Evolutionary conservation across 2,329 filamentous ascomycete genomes (phyloP).

Genomic region (Phialophora chinensis): DNA sequence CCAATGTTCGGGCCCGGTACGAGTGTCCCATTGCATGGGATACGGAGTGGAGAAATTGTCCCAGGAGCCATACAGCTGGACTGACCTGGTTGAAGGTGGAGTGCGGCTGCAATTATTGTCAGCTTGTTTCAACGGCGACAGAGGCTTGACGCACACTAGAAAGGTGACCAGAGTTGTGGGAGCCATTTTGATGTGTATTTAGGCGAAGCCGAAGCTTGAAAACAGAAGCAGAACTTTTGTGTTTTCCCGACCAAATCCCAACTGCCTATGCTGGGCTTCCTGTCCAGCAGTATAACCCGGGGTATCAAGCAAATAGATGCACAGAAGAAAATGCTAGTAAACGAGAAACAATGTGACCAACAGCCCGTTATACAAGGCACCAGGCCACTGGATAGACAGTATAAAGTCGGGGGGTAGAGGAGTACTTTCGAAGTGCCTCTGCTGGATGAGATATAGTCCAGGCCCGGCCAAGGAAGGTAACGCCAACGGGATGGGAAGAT

Average conservation of each 20-base stretch:
- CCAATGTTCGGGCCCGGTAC: constrained; percentile 78
- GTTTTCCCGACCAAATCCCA: not conserved
- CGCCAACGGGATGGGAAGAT: constrained; percentile 22
- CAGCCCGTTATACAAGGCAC: constrained; percentile 11
- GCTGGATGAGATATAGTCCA: constrained; percentile 22
- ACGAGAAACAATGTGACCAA: not conserved
- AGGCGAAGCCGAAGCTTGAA: constrained; percentile 14
- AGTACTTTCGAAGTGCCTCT: constrained; percentile 13
- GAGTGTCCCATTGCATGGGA: constrained; percentile 78
- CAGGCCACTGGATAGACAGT: constrained; percentile 24
- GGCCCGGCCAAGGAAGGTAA: constrained; percentile 6
- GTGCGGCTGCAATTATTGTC: constrained; percentile 42
- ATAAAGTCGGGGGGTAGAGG: constrained; percentile 17
- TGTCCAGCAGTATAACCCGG: constrained; percentile 20
- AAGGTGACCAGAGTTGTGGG: constrained; percentile 44
- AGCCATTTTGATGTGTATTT: constrained; percentile 34
- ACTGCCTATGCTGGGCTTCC: constrained; percentile 6
- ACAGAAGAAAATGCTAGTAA: constrained; percentile 9
- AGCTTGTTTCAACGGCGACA: constrained; percentile 29
- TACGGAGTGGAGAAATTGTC: constrained; percentile 86
- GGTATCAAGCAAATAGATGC: constrained; percentile 8
- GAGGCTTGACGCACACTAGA: constrained; percentile 40
- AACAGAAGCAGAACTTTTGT: constrained; percentile 11
- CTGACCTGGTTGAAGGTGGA: constrained; percentile 58
- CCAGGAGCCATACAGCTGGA: constrained; percentile 89